A percentile compares a stretch with the other conserved stretches of the same genome.
phyloP scores from a whole-genome alignment of 2,329 filamentous ascomycete genomes.

The Penicillium hordei region DNA sequence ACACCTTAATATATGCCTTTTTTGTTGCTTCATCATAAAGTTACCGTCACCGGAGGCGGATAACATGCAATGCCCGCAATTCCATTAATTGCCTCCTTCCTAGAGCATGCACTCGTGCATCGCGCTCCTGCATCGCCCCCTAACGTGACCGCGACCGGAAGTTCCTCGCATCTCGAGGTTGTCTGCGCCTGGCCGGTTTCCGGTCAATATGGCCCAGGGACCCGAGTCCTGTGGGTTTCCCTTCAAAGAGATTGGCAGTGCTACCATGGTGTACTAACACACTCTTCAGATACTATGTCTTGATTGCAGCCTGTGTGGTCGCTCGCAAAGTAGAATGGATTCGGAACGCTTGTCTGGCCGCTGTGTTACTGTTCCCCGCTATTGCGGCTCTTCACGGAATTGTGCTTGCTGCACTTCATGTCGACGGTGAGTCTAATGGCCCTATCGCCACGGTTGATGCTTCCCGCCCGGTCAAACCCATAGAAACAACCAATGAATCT shows the following conservation, averaged over 20 bases:
- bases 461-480: no score
- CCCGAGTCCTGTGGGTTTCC: slow-evolving; percentile 40
- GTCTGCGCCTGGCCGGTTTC: slow-evolving; percentile 48
- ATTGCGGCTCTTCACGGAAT: slow-evolving; percentile 65
- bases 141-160: slow-evolving; percentile 22
- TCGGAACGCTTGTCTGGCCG: slow-evolving; percentile 62
- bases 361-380: slow-evolving; percentile 62
- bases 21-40: not conserved
- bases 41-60: slow-evolving; percentile 3
- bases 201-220: slow-evolving; percentile 45
- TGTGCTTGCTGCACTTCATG: slow-evolving; percentile 59
- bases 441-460: not conserved
- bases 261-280: slow-evolving; percentile 1
- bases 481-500: not conserved
- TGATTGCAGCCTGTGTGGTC: slow-evolving; percentile 63
- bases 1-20: slow-evolving; percentile 9
- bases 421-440: slow-evolving; percentile 50
- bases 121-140: slow-evolving; percentile 16
- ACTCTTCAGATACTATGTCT: slow-evolving; percentile 58
- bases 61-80: slow-evolving; percentile 24
- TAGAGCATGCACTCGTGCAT: slow-evolving; percentile 15
- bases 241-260: not conserved
- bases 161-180: slow-evolving; percentile 30
- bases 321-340: slow-evolving; percentile 64
- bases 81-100: slow-evolving; percentile 5